Evolutionary conservation across 2,329 filamentous ascomycete species (phyloP).

Genomic region (Seiridium unicorne): DNA sequence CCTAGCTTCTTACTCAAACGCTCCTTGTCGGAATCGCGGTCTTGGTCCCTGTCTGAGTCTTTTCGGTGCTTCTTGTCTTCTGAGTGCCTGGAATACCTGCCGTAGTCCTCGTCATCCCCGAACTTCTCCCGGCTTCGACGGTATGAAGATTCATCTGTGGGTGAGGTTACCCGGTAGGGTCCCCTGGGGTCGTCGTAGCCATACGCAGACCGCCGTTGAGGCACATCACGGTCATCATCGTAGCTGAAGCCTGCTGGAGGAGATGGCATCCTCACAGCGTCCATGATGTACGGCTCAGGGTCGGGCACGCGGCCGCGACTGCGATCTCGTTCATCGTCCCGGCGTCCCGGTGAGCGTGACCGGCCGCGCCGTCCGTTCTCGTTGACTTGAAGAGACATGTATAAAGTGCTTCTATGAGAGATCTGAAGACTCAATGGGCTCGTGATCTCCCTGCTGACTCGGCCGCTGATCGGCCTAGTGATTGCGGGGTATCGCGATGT

Average conservation of each 20-base stretch:
- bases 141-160: slow-evolving; percentile 23
- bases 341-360: slow-evolving; percentile 44
- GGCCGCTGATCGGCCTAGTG: neutral
- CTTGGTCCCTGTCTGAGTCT: neutral
- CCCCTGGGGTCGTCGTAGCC: slow-evolving; percentile 32
- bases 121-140: slow-evolving; percentile 16
- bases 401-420: neutral
- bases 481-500: neutral
- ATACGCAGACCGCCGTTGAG: slow-evolving; percentile 29
- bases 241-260: slow-evolving; percentile 39
- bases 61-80: slow-evolving; percentile 11
- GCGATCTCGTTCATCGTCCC: slow-evolving; percentile 32
- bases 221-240: slow-evolving; percentile 30
- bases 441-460: neutral
- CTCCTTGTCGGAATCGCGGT: slow-evolving; percentile 12
- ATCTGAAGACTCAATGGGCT: neutral
- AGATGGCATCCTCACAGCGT: slow-evolving; percentile 40
- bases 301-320: slow-evolving; percentile 29
- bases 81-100: slow-evolving; percentile 13
- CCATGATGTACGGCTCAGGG: slow-evolving; percentile 31
- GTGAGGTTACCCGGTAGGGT: slow-evolving; percentile 30
- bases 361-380: slow-evolving; percentile 42
- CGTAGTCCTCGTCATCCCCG: slow-evolving; percentile 8
- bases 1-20: slow-evolving; percentile 19
- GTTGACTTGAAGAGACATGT: slow-evolving; percentile 53